Evolutionary conservation across 1,284 basidiomycete species (phyloP), one percentile per base, ranked within the genome.

Genomic region (Cronartium quercuum): DNA sequence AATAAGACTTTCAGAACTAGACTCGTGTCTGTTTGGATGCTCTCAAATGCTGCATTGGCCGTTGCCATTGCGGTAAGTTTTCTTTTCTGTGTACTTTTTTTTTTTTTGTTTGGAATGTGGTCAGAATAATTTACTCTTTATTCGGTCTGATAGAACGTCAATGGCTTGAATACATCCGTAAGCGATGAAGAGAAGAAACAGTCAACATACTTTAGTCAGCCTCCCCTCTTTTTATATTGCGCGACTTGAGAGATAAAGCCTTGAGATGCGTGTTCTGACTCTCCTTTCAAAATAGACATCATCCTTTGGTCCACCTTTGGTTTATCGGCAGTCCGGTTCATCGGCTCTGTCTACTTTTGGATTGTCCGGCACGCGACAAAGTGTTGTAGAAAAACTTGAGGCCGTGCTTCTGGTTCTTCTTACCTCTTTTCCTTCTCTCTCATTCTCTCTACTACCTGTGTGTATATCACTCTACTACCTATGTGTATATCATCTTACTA

Each of bases 1-100:
- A 82, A 82, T 78, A 80, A 79, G 76, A 82, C 80, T 1, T 82
- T 82, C 78, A 79, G 82, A 15, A 82, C 82, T 15, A 76, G 82
- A 0, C 75, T 82, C 34, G 81, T 82, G 0, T 79, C 80, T 0
- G 79, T 82, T 64, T 82, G 82, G 82, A 78, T 74, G 70, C 42
- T 74, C 5, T 66, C 63, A 7, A 74, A 74, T 42, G 70, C 70
- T 37, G 70, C 38, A 6, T 44, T 74, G 42, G 47, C 70, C 18
- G 70, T 74, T 51, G 70, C 70, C 34, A 74, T 74, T 38, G 70
- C 70, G 34, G 70, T 74, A 21, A 60, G 70, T 66, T 5, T 12
- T 4, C 34, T 29, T 21, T 29, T 40, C 42, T n/a, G n/a, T n/a
- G n/a, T n/a, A 21, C 4, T 35, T 58, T 57, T n/a, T 9, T 38